Base-by-base conservation (phyloP, 345 rosid species). In the Lumnitzera littorea region DNA sequence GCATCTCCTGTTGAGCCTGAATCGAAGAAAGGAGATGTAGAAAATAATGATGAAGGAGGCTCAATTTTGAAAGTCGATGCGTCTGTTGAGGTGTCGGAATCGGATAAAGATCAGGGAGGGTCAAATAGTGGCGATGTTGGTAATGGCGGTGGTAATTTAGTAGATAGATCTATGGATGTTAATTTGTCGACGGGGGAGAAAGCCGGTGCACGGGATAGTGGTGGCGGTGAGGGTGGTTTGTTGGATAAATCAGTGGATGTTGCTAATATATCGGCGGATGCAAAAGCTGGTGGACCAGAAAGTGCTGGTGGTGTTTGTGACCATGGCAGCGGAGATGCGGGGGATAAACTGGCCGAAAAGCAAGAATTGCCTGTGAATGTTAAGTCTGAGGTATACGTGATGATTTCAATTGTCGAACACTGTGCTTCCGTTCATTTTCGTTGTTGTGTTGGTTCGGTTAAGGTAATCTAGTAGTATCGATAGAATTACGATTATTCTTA, bases 331-430 rank as follows among this genome's bases (percentile, higher is more conserved):
- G 75, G 48, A 41, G 70, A 53, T 41, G 57, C 69, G 50, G 70
- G 25, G 15, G 25, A 41, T 31, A 46, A 11, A 66, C 13, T 60
- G 61, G 56, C 43, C 24, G 75, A 43, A 67, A 67, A 78, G 60
- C 62, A 24, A 29, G 60, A 62, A 48, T 78, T 69, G 55, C 63
- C 55, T 6, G 58, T 56, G 1, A 78, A 66, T 36, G 60, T 61
- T 12, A 68, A 56, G 52, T 61, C 27, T 11, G 78, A 68, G 83
- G 85, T 84, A 59, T 56, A 24, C 43, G 10, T 9, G 43, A 7
- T 36, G 43, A 36, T 9, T 36, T 36, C 10, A 7, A 9, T 36
- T 9, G 5, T 6, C 43, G 43, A 36, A 36, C 43, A 36, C 53
- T 62, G 41, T 46, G 36, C n/a, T 59, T 15, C 15, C 13, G 13